Conservation (phyloP, 2,329 filamentous ascomycete genomes). For the Penicillium sp. region DNA sequence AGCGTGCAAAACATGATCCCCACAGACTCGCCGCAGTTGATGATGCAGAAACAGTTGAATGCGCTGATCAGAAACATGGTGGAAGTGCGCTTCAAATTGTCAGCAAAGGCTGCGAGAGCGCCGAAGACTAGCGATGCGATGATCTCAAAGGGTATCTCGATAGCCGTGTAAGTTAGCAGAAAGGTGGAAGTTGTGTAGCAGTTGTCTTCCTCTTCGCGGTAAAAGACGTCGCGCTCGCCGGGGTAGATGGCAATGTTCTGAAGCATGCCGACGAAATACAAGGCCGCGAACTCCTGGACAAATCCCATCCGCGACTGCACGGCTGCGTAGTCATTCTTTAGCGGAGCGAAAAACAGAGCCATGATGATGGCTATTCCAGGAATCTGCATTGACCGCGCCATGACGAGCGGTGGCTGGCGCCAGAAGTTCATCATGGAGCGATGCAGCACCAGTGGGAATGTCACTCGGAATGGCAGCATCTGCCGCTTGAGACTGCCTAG, state of each 20-base stretch:
- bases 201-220: conserved; percentile 72
- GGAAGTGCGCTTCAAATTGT: conserved; percentile 63
- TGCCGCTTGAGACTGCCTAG: conserved; percentile 68
- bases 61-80: conserved; percentile 67
- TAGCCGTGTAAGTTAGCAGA: conserved; percentile 67
- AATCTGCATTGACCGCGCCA: conserved; percentile 68
- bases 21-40: conserved; percentile 72
- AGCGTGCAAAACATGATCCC: conserved; percentile 81
- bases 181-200: conserved; percentile 73
- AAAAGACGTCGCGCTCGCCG: conserved; percentile 71
- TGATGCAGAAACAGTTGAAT: conserved; percentile 72
- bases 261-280: conserved; percentile 62
- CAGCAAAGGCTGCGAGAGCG: conserved; percentile 63
- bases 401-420: conserved; percentile 64
- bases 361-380: conserved; percentile 64
- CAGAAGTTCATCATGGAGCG: conserved; percentile 70
- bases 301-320: conserved; percentile 75
- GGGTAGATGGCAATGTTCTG: conserved; percentile 78
- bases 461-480: conserved; percentile 61
- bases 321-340: conserved; percentile 67
- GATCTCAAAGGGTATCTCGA: conserved; percentile 73
- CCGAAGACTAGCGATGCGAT: conserved; percentile 66
- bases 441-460: conserved; percentile 68
- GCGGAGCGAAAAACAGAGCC: conserved; percentile 69
- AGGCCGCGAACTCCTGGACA: conserved; percentile 67